phyloP scores from a whole-genome alignment of 129 eudicot species.

The Kitagawia praeruptora region DNA sequence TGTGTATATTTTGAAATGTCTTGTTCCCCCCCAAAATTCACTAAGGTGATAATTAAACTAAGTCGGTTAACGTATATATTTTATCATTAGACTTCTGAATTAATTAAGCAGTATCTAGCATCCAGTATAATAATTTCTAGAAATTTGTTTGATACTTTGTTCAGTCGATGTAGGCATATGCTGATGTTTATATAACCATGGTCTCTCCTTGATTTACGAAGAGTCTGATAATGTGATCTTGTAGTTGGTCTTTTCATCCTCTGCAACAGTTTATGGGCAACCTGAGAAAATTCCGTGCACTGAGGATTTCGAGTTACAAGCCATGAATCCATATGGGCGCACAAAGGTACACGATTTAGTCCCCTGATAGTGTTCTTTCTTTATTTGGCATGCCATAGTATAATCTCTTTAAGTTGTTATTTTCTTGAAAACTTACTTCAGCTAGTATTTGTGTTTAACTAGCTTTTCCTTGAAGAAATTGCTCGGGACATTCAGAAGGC shows the following conservation, averaged over 20 bases:
- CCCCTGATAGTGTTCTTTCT: not conserved
- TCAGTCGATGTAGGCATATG: not conserved
- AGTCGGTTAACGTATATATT: not conserved
- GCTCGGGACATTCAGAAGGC: conserved; percentile 74
- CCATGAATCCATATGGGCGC: conserved; percentile 98
- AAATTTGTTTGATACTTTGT: not conserved
- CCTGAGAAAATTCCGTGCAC: conserved; percentile 86
- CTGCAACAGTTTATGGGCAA: conserved; percentile 98
- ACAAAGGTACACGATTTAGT: conserved; percentile 55
- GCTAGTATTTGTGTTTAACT: conserved; percentile 3
- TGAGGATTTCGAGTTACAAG: conserved; percentile 70
- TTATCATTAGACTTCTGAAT: no score
- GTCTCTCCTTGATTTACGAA: conserved; percentile 2
- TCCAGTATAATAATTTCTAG: not conserved
- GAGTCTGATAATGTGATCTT: conserved; percentile 12
- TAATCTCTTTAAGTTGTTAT: not conserved
- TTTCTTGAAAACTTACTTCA: not conserved
- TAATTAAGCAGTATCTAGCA: not conserved
- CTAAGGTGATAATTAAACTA: not conserved
- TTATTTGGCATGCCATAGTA: not conserved
- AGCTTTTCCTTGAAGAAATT: conserved; percentile 89
- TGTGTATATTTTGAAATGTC: no score
- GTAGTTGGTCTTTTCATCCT: conserved; percentile 96
- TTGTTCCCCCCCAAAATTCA: not conserved
- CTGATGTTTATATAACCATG: not conserved